A percentile compares a stretch with the other conserved stretches of the same genome.
phyloP scores from a whole-genome alignment of 2,329 filamentous ascomycete species.

The Talaromyces sp. region DNA sequence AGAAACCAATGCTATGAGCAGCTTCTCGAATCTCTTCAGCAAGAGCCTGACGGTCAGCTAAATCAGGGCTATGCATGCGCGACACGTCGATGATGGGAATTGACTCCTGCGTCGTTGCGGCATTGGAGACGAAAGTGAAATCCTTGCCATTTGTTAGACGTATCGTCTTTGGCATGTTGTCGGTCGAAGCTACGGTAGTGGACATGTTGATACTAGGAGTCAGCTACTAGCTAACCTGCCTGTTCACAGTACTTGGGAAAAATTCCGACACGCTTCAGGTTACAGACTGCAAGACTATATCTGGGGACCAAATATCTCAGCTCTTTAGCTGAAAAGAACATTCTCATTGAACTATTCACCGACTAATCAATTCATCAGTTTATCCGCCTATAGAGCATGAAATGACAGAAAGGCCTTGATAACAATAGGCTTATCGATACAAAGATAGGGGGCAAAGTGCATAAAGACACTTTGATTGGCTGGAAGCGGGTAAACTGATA shows the following conservation, averaged over 20 bases:
- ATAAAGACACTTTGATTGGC: not conserved
- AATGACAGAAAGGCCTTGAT: not conserved
- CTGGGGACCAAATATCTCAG: not conserved
- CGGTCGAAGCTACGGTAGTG: slow-evolving; percentile 3
- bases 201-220: not conserved
- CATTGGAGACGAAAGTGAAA: slow-evolving; percentile 8
- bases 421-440: not conserved
- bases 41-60: slow-evolving; percentile 5
- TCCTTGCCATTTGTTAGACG: slow-evolving; percentile 9
- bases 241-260: too few species aligned
- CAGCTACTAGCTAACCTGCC: too few species aligned
- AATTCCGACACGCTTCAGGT: too few species aligned
- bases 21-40: slow-evolving; percentile 12
- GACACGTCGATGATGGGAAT: slow-evolving; percentile 12
- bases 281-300: not conserved
- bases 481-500: slow-evolving; percentile 4
- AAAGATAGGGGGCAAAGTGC: slow-evolving; percentile 6
- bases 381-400: not conserved
- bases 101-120: not conserved
- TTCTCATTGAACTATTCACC: not conserved
- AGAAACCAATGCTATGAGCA: slow-evolving; percentile 12
- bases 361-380: slow-evolving; percentile 6
- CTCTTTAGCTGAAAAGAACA: not conserved
- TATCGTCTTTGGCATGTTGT: slow-evolving; percentile 7
- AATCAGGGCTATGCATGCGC: slow-evolving; percentile 4